These are phyloP conservation scores for Triangularia verruculosa DNA, from an alignment of 2,329 filamentous ascomycete species.

Conservation along the genomic window DNA sequence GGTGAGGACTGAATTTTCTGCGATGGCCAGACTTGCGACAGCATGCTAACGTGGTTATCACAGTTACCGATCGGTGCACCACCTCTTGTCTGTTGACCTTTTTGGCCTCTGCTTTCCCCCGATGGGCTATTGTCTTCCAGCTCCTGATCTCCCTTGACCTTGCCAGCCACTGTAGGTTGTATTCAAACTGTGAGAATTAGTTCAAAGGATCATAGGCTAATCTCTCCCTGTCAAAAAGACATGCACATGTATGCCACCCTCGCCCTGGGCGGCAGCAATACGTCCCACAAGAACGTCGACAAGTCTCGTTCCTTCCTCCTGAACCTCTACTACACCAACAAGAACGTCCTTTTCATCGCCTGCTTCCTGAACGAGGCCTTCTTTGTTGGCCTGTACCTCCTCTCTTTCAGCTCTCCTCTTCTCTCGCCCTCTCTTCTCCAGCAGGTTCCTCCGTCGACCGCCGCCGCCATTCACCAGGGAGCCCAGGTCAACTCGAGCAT, in stretches of 20 bases:
- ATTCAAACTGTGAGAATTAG: not conserved
- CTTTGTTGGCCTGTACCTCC: constrained; percentile 96
- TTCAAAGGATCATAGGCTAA: not conserved
- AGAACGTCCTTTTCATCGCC: constrained; percentile 87
- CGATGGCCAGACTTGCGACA: not conserved
- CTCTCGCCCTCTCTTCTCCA: constrained; percentile 81
- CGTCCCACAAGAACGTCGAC: constrained; percentile 91
- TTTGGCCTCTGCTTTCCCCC: constrained; percentile 87
- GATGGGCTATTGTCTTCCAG: constrained; percentile 94
- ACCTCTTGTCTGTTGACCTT: constrained; percentile 94
- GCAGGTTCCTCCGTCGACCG: constrained; percentile 53
- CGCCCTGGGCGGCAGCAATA: constrained; percentile 76
- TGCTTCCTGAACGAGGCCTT: constrained; percentile 92
- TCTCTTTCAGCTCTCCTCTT: constrained; percentile 90
- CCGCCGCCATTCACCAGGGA: constrained; percentile 58
- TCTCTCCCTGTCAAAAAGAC: constrained; percentile 39
- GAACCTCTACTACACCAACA: constrained; percentile 96
- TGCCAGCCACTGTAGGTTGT: constrained; percentile 68
- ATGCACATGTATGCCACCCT: constrained; percentile 98
- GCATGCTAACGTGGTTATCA: not conserved
- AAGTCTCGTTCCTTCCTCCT: constrained; percentile 83
- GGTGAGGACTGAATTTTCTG: constrained; percentile 70
- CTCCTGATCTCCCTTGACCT: constrained; percentile 87
- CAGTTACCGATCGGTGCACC: constrained; percentile 65
- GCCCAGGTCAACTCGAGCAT: constrained; percentile 67